Percentiles rank a stretch among this genome's conserved stretches.
phyloP scores from a whole-genome alignment of 148 eudicot genomes.

The Amaranthus cruentus region DNA sequence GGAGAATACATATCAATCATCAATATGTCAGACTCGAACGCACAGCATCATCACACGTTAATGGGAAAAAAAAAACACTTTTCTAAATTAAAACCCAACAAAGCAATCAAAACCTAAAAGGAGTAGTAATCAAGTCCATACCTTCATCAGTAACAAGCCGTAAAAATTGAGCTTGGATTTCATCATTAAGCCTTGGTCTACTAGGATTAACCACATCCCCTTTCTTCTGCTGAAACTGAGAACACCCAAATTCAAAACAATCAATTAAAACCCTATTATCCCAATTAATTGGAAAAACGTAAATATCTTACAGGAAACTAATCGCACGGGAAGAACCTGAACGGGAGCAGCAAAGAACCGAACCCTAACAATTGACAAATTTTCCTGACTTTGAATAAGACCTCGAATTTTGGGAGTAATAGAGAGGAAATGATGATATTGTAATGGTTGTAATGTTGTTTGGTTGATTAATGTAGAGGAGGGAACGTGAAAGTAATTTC shows the following conservation, averaged over 20 bases:
- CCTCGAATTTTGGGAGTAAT: conserved; percentile 16
- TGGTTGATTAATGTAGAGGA: conserved; percentile 25
- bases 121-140: conserved; percentile 8
- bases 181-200: conserved; percentile 58
- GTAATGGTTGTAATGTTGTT: conserved; percentile 2
- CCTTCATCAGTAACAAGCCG: conserved; percentile 76
- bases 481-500: conserved; percentile 34
- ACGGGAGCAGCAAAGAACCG: conserved; percentile 71
- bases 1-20: too few species aligned
- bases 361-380: conserved; percentile 27
- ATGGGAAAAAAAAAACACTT: too few species aligned
- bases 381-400: conserved; percentile 8
- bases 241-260: conserved; percentile 10
- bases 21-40: too few species aligned
- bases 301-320: neutral
- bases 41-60: too few species aligned
- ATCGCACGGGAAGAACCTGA: conserved; percentile 42
- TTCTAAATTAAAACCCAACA: too few species aligned
- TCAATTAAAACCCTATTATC: neutral
- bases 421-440: neutral
- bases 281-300: neutral
- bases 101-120: too few species aligned
- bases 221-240: conserved; percentile 33
- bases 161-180: conserved; percentile 45
- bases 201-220: conserved; percentile 29